Conservation (phyloP, 768 basidiomycete species). For the Lyophyllum semitale region DNA sequence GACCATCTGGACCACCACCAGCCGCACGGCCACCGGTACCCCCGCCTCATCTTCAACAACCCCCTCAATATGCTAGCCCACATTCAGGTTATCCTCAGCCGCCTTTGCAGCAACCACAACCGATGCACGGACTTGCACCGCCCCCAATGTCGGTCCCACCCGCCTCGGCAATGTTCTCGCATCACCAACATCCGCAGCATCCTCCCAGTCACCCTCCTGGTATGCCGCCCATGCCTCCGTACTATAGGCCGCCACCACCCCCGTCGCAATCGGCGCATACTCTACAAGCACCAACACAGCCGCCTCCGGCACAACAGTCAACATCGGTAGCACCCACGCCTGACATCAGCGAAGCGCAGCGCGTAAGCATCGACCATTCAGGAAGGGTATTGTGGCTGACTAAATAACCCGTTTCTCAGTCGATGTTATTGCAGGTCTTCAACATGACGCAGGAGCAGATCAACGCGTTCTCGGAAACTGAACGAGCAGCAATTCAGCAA, state of each 20-base stretch:
- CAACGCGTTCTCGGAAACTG: conserved; percentile 73
- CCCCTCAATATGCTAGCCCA: conserved; percentile 29
- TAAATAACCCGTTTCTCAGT: conserved; percentile 35
- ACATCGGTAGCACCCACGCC: conserved; percentile 24
- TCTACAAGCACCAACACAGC: conserved; percentile 26
- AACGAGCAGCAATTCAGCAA: conserved; percentile 78
- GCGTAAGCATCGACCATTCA: conserved; percentile 26
- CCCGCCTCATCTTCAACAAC: conserved; percentile 37
- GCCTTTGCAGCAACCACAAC: conserved; percentile 31
- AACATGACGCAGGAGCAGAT: conserved; percentile 83
- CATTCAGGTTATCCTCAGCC: conserved; percentile 33
- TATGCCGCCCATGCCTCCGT: conserved; percentile 34
- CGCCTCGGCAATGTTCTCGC: conserved; percentile 30
- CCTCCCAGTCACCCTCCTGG: conserved; percentile 18
- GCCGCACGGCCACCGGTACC: conserved; percentile 26
- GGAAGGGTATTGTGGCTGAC: too few relatives aligned
- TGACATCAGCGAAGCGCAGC: conserved; percentile 52
- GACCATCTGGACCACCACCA: conserved; percentile 18
- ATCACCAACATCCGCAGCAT: conserved; percentile 27
- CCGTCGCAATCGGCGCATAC: conserved; percentile 27
- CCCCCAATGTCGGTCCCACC: conserved; percentile 28
- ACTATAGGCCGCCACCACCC: conserved; percentile 35
- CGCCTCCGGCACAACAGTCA: conserved; percentile 28
- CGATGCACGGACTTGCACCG: conserved; percentile 31
- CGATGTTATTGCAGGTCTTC: conserved; percentile 87